Conservation (phyloP, 1,284 basidiomycete genomes). For the Leccinum subspadiceum region DNA sequence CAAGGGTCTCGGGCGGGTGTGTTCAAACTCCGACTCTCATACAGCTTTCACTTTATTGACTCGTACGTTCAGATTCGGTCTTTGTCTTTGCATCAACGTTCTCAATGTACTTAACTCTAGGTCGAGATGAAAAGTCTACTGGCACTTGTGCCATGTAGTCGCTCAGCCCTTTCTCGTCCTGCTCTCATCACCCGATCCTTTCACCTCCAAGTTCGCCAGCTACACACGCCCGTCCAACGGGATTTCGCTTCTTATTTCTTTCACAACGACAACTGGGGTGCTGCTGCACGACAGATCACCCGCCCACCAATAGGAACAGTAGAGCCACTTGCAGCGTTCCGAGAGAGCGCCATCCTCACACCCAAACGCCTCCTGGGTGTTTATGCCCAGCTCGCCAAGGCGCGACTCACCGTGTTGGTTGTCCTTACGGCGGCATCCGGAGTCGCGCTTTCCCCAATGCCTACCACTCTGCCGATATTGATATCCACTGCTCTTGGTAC, state of each 20-base stretch:
- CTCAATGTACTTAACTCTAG: constrained; percentile 7
- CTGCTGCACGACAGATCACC: constrained; percentile 14
- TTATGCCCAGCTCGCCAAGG: constrained; percentile 87
- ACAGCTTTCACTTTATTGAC: constrained; percentile 9
- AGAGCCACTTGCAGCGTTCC: constrained; percentile 17
- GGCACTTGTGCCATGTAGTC: constrained; percentile 14
- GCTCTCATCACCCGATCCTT: constrained; percentile 11
- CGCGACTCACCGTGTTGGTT: constrained; percentile 84
- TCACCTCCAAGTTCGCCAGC: constrained; percentile 2
- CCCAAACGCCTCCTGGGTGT: constrained; percentile 57
- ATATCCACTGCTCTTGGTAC: constrained; percentile 90
- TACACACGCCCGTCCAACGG: constrained; percentile 21
- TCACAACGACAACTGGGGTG: constrained; percentile 50
- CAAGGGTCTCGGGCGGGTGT: neutral
- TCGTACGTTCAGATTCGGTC: neutral
- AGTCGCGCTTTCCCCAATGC: constrained; percentile 89
- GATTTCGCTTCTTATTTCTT: constrained; percentile 59
- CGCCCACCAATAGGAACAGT: constrained; percentile 8
- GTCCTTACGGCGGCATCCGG: constrained; percentile 91
- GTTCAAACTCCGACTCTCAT: constrained; percentile 31
- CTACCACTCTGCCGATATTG: constrained; percentile 79
- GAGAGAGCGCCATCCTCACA: constrained; percentile 42
- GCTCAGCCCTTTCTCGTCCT: constrained; percentile 9
- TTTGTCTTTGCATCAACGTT: neutral
- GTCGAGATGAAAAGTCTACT: constrained; percentile 19